Conservation (phyloP, 352 stramenopile species). For the Globisporangium paddicum region DNA sequence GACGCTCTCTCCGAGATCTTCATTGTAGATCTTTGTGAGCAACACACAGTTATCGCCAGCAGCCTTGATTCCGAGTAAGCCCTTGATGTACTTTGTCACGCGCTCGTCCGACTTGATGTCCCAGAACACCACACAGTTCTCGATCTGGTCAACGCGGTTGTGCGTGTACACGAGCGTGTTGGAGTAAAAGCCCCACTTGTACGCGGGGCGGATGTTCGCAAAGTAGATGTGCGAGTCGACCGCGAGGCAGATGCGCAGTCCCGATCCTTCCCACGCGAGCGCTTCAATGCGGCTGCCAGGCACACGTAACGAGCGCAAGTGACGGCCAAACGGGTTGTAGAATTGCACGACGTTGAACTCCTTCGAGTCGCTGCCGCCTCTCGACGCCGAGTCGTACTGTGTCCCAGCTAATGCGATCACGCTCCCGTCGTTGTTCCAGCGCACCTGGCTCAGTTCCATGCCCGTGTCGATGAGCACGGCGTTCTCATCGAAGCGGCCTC, state of each 20-base stretch:
- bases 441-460: slow-evolving; percentile 76
- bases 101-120: slow-evolving; percentile 86
- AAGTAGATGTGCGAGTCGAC: slow-evolving; percentile 96
- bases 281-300: slow-evolving; percentile 84
- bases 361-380: slow-evolving; percentile 28
- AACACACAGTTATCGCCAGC: slow-evolving; percentile 86
- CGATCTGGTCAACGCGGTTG: slow-evolving; percentile 83
- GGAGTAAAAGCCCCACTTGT: slow-evolving; percentile 89
- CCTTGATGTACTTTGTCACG: slow-evolving; percentile 85
- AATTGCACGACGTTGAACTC: slow-evolving; percentile 90
- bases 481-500: slow-evolving; percentile 79
- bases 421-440: slow-evolving; percentile 92
- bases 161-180: slow-evolving; percentile 92
- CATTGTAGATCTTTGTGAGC: slow-evolving; percentile 80
- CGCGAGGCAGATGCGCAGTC: slow-evolving; percentile 89
- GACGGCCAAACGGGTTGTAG: slow-evolving; percentile 85
- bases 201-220: slow-evolving; percentile 91
- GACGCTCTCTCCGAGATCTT: slow-evolving; percentile 41
- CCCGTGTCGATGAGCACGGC: slow-evolving; percentile 90
- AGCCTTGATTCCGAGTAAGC: slow-evolving; percentile 69
- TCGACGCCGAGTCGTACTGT: slow-evolving; percentile 30
- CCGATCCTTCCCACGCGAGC: slow-evolving; percentile 90
- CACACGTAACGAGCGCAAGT: slow-evolving; percentile 86
- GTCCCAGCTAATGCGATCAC: slow-evolving; percentile 85
- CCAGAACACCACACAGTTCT: slow-evolving; percentile 91